Percentiles rank a stretch among this genome's conserved stretches.
These are phyloP conservation scores for Mikania micrantha DNA, from an alignment of 129 eudicot species.

Conservation along the genomic window DNA sequence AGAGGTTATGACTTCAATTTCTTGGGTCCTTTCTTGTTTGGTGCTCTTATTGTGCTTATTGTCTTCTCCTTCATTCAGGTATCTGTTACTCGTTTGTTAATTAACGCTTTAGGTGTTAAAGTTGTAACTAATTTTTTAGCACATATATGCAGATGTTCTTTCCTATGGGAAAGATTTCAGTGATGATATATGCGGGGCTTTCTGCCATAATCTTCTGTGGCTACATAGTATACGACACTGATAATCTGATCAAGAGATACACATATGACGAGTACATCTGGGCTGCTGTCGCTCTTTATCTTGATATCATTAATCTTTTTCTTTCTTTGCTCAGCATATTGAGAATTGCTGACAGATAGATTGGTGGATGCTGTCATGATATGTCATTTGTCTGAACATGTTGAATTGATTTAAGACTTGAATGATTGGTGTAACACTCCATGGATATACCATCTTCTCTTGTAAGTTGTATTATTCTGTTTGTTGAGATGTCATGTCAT, in stretches of 20 bases:
- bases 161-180: conserved; percentile 58
- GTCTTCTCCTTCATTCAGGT: conserved; percentile 74
- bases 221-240: conserved; percentile 73
- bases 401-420: not conserved
- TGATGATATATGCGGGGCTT: conserved; percentile 70
- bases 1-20: conserved; percentile 78
- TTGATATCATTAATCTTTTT: conserved; percentile 75
- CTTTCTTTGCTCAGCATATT: conserved; percentile 42
- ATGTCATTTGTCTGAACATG: not conserved
- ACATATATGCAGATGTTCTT: conserved; percentile 49
- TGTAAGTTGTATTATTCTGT: not conserved
- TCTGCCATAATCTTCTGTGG: conserved; percentile 78
- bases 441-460: conserved; percentile 7
- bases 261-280: conserved; percentile 74
- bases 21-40: conserved; percentile 79
- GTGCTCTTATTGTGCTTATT: conserved; percentile 59
- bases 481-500: not conserved
- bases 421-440: conserved; percentile 8
- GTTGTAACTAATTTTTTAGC: not conserved
- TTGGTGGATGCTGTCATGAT: not conserved
- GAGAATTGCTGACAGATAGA: conserved; percentile 50
- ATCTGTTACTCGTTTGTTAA: not conserved
- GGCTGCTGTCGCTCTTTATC: conserved; percentile 74
- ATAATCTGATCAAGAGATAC: conserved; percentile 74
- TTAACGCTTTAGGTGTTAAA: conserved; percentile 2